Base-by-base conservation (phyloP, 805 yeast species). In the Lipomyces lipofer region DNA sequence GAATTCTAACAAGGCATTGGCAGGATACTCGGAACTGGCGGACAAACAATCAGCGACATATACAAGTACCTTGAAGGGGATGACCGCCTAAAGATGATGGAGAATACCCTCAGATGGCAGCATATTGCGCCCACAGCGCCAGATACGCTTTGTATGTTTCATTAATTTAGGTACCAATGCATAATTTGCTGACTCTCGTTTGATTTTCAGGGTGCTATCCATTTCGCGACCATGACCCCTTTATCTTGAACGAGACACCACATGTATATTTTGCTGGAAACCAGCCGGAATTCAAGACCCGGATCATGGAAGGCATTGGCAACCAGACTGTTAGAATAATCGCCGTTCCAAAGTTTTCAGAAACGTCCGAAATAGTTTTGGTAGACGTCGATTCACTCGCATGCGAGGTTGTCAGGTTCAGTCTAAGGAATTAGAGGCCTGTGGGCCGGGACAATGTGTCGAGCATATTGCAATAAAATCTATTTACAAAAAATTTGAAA, bases 111-210 rank as follows among this genome's bases (percentile, higher is more conserved):
- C 33, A 71, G 74, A 43, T 91, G 97, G 96, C 92, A 90, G 64
- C 88, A 88, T 65, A 75, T 88, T 22, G 83, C 88, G 0, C 99
- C 99, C 2, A 90, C 97, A 0, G 95, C 97, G 0, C 99, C 99
- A 0, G 98, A 94, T 66, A 94, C 99, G 0, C 71, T 94, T 40
- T 86, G 91, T 56, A 54, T 46, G 52, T 46, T 10, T 1, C n/a
- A 13, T 44, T 22, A 3, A 13, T 52, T n/a, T 17, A 4, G 7
- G 19, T 27, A 17, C 9, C 21, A 12, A n/a, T 32, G n/a, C 8
- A n/a, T n/a, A n/a, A 2, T 9, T n/a, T 25, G 17, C 7, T 15
- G 10, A 12, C 7, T 15, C 17, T 17, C 3, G 21, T 8, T 12
- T 25, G 13, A 8, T 3, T n/a, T 12, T 1, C 28, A 58, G 62